These are phyloP conservation scores for Mallotus japonicus DNA, from an alignment of 441 rosid genomes.

Conservation along the genomic window DNA sequence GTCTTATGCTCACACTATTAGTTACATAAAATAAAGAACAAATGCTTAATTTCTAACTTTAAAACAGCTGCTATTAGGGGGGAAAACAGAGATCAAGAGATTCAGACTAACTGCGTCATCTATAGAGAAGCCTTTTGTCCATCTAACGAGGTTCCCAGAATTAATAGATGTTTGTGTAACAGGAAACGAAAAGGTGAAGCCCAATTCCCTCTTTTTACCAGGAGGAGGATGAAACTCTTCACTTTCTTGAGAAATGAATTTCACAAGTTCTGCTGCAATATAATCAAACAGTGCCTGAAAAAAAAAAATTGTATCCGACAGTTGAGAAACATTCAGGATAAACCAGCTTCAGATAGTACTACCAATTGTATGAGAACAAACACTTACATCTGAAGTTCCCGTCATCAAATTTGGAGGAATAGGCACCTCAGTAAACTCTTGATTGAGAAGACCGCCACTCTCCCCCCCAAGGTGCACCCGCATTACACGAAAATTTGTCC, in stretches of 20 bases:
- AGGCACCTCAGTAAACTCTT: conserved; percentile 76
- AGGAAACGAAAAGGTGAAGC: conserved; percentile 95
- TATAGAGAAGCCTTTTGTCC: conserved; percentile 94
- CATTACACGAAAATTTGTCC: conserved; percentile 91
- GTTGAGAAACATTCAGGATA: conserved; percentile 12
- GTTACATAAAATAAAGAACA: too few species aligned
- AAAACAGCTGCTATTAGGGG: neutral
- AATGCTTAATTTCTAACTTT: neutral
- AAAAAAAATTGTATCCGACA: conserved; percentile 23
- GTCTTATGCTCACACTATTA: neutral
- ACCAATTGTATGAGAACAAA: neutral
- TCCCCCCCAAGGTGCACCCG: conserved; percentile 83
- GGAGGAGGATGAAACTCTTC: conserved; percentile 58
- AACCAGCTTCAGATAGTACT: neutral
- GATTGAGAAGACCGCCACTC: conserved; percentile 54
- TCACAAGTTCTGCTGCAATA: conserved; percentile 75
- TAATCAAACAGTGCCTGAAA: conserved; percentile 73
- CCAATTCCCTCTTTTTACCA: conserved; percentile 81
- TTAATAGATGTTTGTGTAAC: conserved; percentile 65
- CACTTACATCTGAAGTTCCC: conserved; percentile 63
- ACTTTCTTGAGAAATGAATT: conserved; percentile 75
- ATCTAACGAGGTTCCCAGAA: conserved; percentile 81
- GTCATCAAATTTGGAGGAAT: conserved; percentile 91
- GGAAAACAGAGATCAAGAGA: conserved; percentile 22
- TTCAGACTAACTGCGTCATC: conserved; percentile 62